These are phyloP conservation scores for Leccinum griseonigrum DNA, from an alignment of 1,284 basidiomycete genomes.

Conservation along the genomic window DNA sequence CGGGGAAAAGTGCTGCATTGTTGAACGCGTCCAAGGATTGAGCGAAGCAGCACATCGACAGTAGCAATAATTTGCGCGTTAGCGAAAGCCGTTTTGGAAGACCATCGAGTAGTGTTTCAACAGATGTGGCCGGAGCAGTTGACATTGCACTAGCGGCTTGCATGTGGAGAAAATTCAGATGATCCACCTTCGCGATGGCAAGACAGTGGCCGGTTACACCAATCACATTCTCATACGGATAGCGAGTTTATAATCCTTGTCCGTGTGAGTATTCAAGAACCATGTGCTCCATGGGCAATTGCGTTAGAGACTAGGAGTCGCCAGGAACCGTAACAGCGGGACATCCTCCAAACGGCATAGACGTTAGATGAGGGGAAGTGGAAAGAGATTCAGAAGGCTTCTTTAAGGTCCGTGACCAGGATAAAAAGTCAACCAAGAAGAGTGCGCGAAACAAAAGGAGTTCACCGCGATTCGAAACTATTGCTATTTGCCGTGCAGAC, in stretches of 20 bases:
- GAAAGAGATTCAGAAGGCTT: not conserved
- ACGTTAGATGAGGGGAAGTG: not conserved
- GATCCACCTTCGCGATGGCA: conserved; percentile 1
- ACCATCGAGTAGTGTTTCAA: conserved; percentile 27
- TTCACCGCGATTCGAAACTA: not conserved
- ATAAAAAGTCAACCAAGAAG: not conserved
- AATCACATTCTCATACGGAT: not conserved
- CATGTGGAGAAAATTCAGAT: not conserved
- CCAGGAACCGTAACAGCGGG: not conserved
- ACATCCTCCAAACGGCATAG: not conserved
- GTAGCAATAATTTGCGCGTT: conserved; percentile 33
- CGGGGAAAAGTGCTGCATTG: conserved; percentile 46
- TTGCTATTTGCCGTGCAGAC: not conserved
- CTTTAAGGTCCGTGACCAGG: not conserved
- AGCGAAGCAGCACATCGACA: conserved; percentile 45
- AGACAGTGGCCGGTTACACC: not conserved
- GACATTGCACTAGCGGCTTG: conserved; percentile 12
- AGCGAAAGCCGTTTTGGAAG: conserved; percentile 16
- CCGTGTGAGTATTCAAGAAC: not conserved
- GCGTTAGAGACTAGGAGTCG: not conserved
- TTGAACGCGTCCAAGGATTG: conserved; percentile 49
- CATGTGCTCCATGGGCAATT: not conserved
- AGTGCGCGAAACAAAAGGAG: not conserved
- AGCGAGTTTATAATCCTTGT: not conserved
- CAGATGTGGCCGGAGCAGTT: conserved; percentile 10